Evolutionary conservation across 805 yeast species (phyloP), one percentile per base, ranked within the genome.

Genomic region (Myxozyma sirexii): DNA sequence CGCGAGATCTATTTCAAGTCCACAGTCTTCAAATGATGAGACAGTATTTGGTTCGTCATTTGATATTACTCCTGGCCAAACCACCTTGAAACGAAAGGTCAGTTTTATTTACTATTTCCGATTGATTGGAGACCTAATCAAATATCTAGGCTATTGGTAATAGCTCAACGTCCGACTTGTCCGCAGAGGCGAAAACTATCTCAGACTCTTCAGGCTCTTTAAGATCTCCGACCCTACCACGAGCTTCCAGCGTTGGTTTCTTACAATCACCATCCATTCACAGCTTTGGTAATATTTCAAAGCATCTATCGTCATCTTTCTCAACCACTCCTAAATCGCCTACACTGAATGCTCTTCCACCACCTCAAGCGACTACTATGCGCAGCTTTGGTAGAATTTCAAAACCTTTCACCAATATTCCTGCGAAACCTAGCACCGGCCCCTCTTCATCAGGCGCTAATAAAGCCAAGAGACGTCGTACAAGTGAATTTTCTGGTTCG

Each of bases 1-100:
- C 10, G 33, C 6, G 10, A 29, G 10, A 29, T 7, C 10, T 10
- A 10, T 10, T 29, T 29, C 33, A 29, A 29, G 6, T 10, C 10
- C 33, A n/a, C n/a, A n/a, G n/a, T 24, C 38, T n/a, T 17, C 50
- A 24, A 17, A 7, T 33, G 38, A 17, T 27, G 50, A 45, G 19
- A 31, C 91, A 74, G 92, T 91, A 74, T 97, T 91, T 71, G 82
- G 86, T 72, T 83, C 42, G 42, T 17, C n/a, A 3, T 10, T 17
- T 38, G 97, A 97, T 2, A 90, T 92, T 57, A 96, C 97, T 1
- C 97, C 97, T 12, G 84, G 88, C 33, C 97, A 92, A 75, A 97
- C 92, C 74, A 82, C 96, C 67, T 83, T 92, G 66, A 85, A 44
- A 46, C 56, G 56, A 21, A 56, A 56, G 49, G 56, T 54, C n/a